Evolutionary conservation across 1,139 yeast genomes (phyloP), one percentile per base, ranked within the genome.

Genomic region (Pneumocystis sp.): DNA sequence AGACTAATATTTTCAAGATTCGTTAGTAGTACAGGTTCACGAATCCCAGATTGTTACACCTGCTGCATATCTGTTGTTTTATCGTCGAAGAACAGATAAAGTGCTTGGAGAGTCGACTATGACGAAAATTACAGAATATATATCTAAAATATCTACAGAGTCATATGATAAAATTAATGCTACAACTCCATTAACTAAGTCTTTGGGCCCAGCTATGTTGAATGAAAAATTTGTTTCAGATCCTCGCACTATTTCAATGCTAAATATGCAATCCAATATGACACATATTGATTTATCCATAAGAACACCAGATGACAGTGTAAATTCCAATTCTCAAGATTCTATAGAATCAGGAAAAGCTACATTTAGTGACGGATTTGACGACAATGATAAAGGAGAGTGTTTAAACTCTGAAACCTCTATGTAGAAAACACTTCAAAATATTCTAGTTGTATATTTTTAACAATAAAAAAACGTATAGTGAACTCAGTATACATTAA

Each of bases 1-100:
- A 62, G 31, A 8, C 8, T 8, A 50, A 64, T 45, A 63, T 7
- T 50, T 31, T 29, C 3, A 29, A 68, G 70, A 93, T 74, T 85
- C 96, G 8, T 76, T 86, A 50, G 97, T 91, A 0, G 67, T 72
- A 1, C 77, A 83, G 0, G 79, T 84, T 0, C 81, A 83, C 65
- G 87, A 96, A 0, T 80, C 80, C 39, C 82, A 84, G 61, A 69
- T 76, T 12, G 78, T 91, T n/a, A 80, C 86, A 1, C 85, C 89
- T 1, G 89, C 96, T 1, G 98, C 98, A 0, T 93, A 93, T 73
- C 77, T 93, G 69, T 76, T 93, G 65, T 93, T 93, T 72, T 93
- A 93, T 75, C 81, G 95, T 66, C 84, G 84, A 67, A 79, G 91
- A 56, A 63, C 68, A 25, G 35, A 66, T 10, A 44, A 21, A 34